These are phyloP conservation scores for Dryas integrifolia DNA, from an alignment of 331 rosid genomes.

Conservation along the genomic window DNA sequence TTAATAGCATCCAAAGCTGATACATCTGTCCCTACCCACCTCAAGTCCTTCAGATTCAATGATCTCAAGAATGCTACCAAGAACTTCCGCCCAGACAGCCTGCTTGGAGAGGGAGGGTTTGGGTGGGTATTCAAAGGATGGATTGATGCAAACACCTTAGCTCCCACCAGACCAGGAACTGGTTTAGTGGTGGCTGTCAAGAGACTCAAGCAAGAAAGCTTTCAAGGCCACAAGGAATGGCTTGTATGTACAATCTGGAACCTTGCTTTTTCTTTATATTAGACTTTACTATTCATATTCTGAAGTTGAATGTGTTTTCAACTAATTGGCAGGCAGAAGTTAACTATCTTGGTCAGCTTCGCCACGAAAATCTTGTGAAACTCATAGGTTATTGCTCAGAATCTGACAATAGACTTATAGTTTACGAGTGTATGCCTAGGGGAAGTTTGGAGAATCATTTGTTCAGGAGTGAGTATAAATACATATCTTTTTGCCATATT, in stretches of 20 bases:
- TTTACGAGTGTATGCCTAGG: conserved; percentile 82
- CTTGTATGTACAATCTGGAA: conserved; percentile 55
- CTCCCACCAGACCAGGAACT: conserved; percentile 80
- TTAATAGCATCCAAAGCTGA: conserved; percentile 28
- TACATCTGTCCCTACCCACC: conserved; percentile 29
- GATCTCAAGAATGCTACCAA: conserved; percentile 77
- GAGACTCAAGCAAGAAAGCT: conserved; percentile 85
- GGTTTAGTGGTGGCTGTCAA: conserved; percentile 91
- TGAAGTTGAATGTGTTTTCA: not conserved
- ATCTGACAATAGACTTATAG: conserved; percentile 75
- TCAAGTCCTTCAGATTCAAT: conserved; percentile 65
- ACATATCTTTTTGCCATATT: not conserved
- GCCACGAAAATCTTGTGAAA: conserved; percentile 82
- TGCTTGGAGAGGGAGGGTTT: conserved; percentile 93
- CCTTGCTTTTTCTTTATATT: conserved; percentile 17
- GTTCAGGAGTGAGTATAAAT: conserved; percentile 68
- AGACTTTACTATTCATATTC: conserved; percentile 1
- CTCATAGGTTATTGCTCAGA: conserved; percentile 88
- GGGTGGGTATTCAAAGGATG: conserved; percentile 91
- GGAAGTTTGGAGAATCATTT: conserved; percentile 93
- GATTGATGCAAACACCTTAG: conserved; percentile 64
- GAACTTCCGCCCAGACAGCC: conserved; percentile 70
- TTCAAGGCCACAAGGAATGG: conserved; percentile 97
- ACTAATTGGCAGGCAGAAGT: conserved; percentile 72
- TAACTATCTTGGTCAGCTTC: conserved; percentile 82